Base-by-base conservation (phyloP, 768 basidiomycete species). In the Agrocybe pediades region DNA sequence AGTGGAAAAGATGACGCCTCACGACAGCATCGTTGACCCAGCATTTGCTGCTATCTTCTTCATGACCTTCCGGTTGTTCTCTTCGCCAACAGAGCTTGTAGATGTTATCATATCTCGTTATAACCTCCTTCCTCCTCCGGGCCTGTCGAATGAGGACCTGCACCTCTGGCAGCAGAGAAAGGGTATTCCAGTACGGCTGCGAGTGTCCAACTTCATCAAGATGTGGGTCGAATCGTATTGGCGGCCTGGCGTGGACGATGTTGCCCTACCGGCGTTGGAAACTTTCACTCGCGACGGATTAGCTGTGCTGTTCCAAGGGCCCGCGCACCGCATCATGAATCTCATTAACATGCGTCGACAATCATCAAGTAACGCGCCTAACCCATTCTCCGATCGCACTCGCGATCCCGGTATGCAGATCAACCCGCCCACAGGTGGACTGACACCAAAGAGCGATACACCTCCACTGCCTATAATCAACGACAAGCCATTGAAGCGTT, bases 1-100 rank as follows among this genome's bases (percentile, higher is more conserved):
- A 40, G 88, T 98, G n/a, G 95, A 96, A 73, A 95, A 93, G 73
- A 90, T 98, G 87, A 96, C 96, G 17, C 94, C 95, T 4, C 92
- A 97, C 65, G 93, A 94, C 65, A 87, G 86, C 53, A 82, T 95
- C 41, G 92, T 94, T 50, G 95, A 98, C 64, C 77, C 90, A 16
- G 84, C 86, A 0, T 95, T 98, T 68, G 82, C 88, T 13, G 83
- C 87, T 4, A 88, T 95, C 25, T 98, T 99, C 76, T 95, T 95
- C 78, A 78, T 95, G 62, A 98, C 95, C 0, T 99, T 98, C 79
- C 85, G 96, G 25, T 73, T 98, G 51, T 98, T 97, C 72, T 84
- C 90, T 2, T 82, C 88, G 0, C 90, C 97, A 1, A 48, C 71
- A 6, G 86, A 90, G 45, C 81, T 99, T 23, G 81, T 92, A 8